Conservation (phyloP, 2,329 filamentous ascomycete genomes). For the Colletotrichum theobromicola region DNA sequence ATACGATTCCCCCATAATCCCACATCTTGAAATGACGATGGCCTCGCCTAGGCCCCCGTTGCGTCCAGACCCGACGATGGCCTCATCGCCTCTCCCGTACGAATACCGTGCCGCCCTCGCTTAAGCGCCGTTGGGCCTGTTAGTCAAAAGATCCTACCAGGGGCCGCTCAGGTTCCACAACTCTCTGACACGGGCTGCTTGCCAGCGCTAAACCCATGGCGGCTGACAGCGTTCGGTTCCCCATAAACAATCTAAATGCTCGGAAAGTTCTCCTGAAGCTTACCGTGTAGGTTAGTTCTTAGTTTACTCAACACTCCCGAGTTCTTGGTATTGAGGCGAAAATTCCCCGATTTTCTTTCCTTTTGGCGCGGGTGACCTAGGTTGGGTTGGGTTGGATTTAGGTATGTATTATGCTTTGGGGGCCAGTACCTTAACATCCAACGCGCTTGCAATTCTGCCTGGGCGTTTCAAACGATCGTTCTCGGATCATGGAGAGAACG, state of each 20-base stretch:
- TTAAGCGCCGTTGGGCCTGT: neutral
- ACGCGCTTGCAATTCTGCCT: neutral
- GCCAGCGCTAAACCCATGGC: neutral
- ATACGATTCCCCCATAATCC: neutral
- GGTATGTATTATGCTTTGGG: neutral
- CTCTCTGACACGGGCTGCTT: neutral
- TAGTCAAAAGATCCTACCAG: neutral
- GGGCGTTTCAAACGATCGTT: neutral
- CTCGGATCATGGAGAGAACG: neutral
- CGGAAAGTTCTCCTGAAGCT: neutral
- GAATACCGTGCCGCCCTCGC: neutral
- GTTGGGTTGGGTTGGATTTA: neutral
- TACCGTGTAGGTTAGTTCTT: neutral
- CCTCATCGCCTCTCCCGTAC: neutral
- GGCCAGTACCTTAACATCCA: neutral
- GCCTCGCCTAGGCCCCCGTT: neutral
- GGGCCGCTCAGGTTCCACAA: neutral
- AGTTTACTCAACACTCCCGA: neutral
- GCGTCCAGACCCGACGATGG: neutral
- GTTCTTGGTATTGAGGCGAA: neutral
- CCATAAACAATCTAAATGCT: neutral
- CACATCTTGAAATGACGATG: constrained; percentile 1
- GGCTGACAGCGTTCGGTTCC: neutral
- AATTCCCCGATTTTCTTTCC: neutral
- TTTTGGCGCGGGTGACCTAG: neutral